Conservation (phyloP, 371 early-diverging fungal genomes). For the Dichotomocladium elegans region DNA sequence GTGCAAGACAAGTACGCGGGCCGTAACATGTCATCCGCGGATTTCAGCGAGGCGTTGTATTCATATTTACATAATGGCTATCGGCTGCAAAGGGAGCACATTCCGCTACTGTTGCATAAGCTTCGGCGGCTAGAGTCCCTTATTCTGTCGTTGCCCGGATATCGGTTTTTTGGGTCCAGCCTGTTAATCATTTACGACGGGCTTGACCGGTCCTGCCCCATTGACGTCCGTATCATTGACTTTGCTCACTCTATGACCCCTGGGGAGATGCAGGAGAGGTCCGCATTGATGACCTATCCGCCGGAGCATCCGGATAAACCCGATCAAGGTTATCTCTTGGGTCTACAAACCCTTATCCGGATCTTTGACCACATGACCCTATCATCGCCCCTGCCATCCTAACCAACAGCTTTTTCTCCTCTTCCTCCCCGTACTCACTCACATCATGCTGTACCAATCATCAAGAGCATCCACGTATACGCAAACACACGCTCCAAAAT, state of each 20-base stretch:
- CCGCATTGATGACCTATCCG: constrained; percentile 50
- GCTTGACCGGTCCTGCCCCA: constrained; percentile 11
- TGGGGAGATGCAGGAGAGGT: constrained; percentile 29
- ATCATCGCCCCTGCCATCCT: no score
- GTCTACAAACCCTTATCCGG: constrained; percentile 67
- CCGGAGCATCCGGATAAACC: constrained; percentile 64
- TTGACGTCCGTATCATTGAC: constrained; percentile 88
- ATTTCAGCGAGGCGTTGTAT: constrained; percentile 74
- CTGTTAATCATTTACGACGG: constrained; percentile 62
- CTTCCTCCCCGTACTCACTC: no score
- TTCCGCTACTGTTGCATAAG: constrained; percentile 76
- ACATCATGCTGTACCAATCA: no score
- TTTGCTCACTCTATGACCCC: constrained; percentile 79
- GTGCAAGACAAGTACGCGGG: constrained; percentile 96
- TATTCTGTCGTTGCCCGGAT: constrained; percentile 71
- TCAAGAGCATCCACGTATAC: no score
- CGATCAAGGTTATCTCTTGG: constrained; percentile 74
- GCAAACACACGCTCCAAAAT: no score
- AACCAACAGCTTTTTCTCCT: no score
- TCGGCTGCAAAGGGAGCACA: constrained; percentile 66
- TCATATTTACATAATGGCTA: constrained; percentile 84
- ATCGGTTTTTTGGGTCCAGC: constrained; percentile 89
- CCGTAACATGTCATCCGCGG: constrained; percentile 69
- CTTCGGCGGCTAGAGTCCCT: constrained; percentile 68
- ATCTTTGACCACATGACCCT: no score